Evolutionary conservation across 257 asterid genomes (phyloP).

Genomic region (Solanum appendiculatum): DNA sequence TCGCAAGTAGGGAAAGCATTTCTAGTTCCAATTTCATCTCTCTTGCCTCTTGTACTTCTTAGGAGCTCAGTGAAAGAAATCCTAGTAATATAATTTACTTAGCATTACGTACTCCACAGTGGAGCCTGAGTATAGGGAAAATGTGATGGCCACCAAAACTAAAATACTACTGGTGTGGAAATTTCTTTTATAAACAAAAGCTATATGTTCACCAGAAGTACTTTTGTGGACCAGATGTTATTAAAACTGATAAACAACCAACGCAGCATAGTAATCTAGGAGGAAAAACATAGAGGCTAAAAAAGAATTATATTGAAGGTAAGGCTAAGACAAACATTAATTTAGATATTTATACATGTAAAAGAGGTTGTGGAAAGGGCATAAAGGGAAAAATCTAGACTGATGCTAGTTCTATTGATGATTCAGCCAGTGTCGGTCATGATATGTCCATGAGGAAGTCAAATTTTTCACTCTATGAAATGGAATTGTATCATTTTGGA

Average conservation of each 20-base stretch:
- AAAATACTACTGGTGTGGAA: constrained; percentile 82
- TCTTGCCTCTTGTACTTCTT: constrained; percentile 36
- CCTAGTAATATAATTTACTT: constrained; percentile 73
- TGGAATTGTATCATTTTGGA: constrained; percentile 72
- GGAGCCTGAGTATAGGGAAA: constrained; percentile 65
- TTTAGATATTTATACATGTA: constrained; percentile 14
- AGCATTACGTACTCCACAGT: constrained; percentile 74
- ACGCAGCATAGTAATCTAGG: constrained; percentile 52
- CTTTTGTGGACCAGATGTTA: constrained; percentile 67
- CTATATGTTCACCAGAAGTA: constrained; percentile 55
- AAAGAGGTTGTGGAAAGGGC: constrained; percentile 11
- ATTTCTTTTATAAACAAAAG: constrained; percentile 31
- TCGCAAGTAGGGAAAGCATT: constrained; percentile 26
- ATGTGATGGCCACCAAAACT: constrained; percentile 83
- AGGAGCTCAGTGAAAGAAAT: constrained; percentile 51
- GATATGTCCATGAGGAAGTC: constrained; percentile 39
- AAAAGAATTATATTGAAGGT: constrained; percentile 10
- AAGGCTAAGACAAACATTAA: background rate
- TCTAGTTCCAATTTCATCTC: constrained; percentile 17
- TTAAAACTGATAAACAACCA: constrained; percentile 63
- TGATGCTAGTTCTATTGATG: constrained; percentile 14
- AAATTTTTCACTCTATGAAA: too few relatives aligned
- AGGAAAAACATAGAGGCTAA: constrained; percentile 1
- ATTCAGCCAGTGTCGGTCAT: constrained; percentile 18
- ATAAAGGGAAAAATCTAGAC: constrained; percentile 3